Evolutionary conservation across 345 rosid genomes (phyloP).

Genomic region (Salix viminalis): DNA sequence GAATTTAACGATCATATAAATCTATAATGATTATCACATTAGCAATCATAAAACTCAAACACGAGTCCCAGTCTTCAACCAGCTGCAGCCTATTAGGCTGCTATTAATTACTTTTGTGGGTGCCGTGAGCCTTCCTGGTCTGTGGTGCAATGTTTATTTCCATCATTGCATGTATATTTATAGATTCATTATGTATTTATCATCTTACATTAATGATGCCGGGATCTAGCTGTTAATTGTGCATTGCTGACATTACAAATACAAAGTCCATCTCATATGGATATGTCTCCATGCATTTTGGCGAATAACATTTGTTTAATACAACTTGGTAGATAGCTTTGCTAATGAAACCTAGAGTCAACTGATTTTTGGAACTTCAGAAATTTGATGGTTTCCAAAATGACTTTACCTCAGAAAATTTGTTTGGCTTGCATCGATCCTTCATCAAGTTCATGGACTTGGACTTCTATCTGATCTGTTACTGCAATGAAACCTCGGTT

Average conservation of each 20-base stretch:
- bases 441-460: too few relatives aligned
- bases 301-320: background rate
- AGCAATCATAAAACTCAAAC: too few relatives aligned
- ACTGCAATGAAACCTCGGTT: background rate
- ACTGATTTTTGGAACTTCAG: background rate
- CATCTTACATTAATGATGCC: background rate
- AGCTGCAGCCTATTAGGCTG: too few relatives aligned
- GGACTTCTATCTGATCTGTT: too few relatives aligned
- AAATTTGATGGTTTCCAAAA: background rate
- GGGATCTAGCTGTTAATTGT: background rate
- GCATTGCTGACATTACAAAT: background rate
- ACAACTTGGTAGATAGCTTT: background rate
- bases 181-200: too few relatives aligned
- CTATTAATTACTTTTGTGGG: background rate
- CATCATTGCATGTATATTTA: background rate
- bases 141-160: background rate
- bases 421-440: background rate
- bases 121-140: background rate
- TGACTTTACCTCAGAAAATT: background rate
- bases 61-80: too few relatives aligned
- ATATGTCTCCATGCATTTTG: background rate
- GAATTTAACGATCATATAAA: too few relatives aligned
- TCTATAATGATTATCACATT: too few relatives aligned
- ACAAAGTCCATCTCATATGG: background rate
- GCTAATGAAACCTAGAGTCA: background rate